phyloP scores from a whole-genome alignment of 139 green algal genomes.

The Cymbomonas tetramitiformis region DNA sequence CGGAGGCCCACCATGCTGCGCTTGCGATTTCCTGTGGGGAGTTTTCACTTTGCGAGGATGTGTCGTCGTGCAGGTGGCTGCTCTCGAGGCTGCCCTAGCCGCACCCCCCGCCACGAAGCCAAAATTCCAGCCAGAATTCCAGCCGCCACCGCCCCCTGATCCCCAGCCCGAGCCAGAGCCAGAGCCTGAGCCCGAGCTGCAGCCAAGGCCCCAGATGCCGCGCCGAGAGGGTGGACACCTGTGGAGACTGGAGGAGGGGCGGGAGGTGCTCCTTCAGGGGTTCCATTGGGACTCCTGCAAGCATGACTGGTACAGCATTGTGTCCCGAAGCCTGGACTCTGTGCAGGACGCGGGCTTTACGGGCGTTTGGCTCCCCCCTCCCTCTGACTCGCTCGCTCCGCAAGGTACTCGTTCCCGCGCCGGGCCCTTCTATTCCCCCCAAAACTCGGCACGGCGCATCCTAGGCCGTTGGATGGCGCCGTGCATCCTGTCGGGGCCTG shows the following conservation, averaged over 20 bases:
- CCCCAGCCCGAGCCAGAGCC: neutral
- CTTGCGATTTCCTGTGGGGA: too few relatives aligned
- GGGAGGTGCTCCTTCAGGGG: slow-evolving; percentile 21
- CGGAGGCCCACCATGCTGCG: too few relatives aligned
- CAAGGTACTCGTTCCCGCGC: slow-evolving; percentile 24
- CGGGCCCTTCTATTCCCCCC: too few relatives aligned
- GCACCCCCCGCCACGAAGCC: neutral
- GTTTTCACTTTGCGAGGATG: too few relatives aligned
- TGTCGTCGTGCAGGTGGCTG: neutral
- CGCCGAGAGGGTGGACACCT: neutral
- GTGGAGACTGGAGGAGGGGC: neutral
- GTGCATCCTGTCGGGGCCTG: too few relatives aligned
- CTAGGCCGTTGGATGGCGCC: too few relatives aligned
- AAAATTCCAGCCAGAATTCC: neutral
- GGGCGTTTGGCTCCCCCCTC: slow-evolving; percentile 36
- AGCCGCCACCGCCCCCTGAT: neutral
- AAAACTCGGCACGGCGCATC: too few relatives aligned
- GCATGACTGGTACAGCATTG: slow-evolving; percentile 30
- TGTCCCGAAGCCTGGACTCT: slow-evolving; percentile 9
- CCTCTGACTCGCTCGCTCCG: slow-evolving; percentile 27
- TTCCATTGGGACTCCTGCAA: slow-evolving; percentile 26
- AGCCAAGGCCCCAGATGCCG: neutral
- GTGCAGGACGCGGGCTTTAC: slow-evolving; percentile 29
- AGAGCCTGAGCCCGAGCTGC: neutral
- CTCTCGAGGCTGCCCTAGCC: neutral